Evolutionary conservation across 306 rosid genomes (phyloP), one percentile per base, ranked within the genome.

Genomic region (Dicorynia guianensis): DNA sequence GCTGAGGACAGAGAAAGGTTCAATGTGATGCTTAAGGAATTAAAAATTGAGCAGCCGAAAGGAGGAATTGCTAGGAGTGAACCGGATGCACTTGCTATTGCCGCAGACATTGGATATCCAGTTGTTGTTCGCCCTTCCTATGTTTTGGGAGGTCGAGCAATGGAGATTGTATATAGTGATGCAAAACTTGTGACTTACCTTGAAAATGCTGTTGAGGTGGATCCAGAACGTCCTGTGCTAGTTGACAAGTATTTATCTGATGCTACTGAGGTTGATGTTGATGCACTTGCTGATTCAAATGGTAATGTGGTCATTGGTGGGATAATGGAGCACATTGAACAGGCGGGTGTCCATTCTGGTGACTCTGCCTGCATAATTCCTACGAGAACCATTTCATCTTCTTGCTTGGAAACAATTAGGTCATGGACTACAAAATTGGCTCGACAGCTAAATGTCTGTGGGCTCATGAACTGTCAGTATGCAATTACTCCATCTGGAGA

Each of bases 241-340:
- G 59, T 96, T 71, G 98, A 96, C 91, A 90, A 66, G 80, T 93
- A 96, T 83, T 82, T 96, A 71, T 86, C 96, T 39, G 97, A 92
- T 81, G 98, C 99, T 20, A 82, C 84, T 68, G 99, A 96, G 86
- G 88, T 96, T 71, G 99, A 96, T 81, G 79, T 96, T 69, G 99
- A 96, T 80, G 97, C 99, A 36, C 91, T 96, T 74, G 96, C 98
- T 3, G 99, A 96, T 79, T 92, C 85, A n/a, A 78, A 86, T 48
- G 99, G 98, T n/a, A 89, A 90, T 68, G 99, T 93, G 65, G 97
- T 93, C 66, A 96, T 96, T 80, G 98, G 97, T 81, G 99, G 98
- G 83, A 96, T 96, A 71, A 96, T 96, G 99, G 99, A 96, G 89
- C 99, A 96, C 89, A 96, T 96, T 65, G 99, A 96, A 85, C 97